phyloP scores from a whole-genome alignment of 2,329 filamentous ascomycete genomes.

The Lizonia empirigonia region DNA sequence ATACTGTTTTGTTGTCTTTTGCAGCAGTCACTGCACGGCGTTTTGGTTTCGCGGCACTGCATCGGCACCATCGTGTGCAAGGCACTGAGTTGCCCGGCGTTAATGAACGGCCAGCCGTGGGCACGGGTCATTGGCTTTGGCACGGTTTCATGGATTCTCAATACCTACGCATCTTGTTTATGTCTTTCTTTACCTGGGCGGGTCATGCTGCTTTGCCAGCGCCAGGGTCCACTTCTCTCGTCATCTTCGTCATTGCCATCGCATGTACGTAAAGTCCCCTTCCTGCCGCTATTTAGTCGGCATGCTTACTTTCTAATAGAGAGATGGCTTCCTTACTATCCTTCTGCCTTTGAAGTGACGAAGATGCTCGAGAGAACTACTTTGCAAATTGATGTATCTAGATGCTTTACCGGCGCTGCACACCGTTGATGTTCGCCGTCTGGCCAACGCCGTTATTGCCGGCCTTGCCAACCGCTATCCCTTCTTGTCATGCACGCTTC shows the following conservation, averaged over 20 bases:
- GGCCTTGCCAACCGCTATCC: background rate
- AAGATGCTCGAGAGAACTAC: slow-evolving; percentile 46
- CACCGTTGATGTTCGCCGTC: slow-evolving; percentile 19
- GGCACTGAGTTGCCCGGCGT: slow-evolving; percentile 47
- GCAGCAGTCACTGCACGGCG: slow-evolving; percentile 46
- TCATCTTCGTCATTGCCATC: slow-evolving; percentile 55
- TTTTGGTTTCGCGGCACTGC: slow-evolving; percentile 46
- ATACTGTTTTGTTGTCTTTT: slow-evolving; percentile 42
- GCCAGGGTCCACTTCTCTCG: slow-evolving; percentile 47
- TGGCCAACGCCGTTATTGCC: slow-evolving; percentile 28
- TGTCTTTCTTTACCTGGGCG: slow-evolving; percentile 37
- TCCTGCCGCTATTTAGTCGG: slow-evolving; percentile 47
- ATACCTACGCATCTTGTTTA: slow-evolving; percentile 39
- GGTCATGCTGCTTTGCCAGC: slow-evolving; percentile 44
- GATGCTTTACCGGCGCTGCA: slow-evolving; percentile 27
- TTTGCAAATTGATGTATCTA: slow-evolving; percentile 39
- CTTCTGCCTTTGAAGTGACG: slow-evolving; percentile 46
- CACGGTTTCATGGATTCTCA: slow-evolving; percentile 43
- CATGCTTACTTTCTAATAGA: slow-evolving; percentile 52
- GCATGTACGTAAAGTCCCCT: slow-evolving; percentile 52
- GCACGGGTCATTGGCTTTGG: slow-evolving; percentile 37
- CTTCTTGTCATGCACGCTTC: background rate
- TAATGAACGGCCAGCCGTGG: slow-evolving; percentile 40
- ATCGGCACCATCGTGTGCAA: slow-evolving; percentile 44
- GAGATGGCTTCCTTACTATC: slow-evolving; percentile 45